Evolutionary conservation across 352 stramenopile species (phyloP).

Genomic region (Salisapilia sapeloensis): DNA sequence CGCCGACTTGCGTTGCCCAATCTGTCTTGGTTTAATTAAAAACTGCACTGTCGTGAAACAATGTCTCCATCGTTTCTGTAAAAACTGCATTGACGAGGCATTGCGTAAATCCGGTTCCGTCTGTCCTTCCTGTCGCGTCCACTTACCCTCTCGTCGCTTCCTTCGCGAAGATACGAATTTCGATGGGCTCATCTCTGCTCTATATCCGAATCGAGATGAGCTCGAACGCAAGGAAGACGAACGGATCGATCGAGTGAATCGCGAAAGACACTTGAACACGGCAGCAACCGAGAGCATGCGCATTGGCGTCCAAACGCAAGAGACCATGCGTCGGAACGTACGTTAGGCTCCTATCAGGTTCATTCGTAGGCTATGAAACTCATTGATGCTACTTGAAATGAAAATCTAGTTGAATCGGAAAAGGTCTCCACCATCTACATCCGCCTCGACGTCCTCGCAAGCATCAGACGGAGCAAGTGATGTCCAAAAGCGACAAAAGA

Average conservation of each 20-base stretch:
- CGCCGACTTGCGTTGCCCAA: slow-evolving; percentile 72
- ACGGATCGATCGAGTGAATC: slow-evolving; percentile 68
- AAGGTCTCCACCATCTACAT: no score
- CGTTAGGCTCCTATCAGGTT: no score
- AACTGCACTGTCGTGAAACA: slow-evolving; percentile 82
- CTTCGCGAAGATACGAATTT: slow-evolving; percentile 75
- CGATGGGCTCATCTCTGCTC: slow-evolving; percentile 68
- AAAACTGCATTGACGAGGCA: slow-evolving; percentile 80
- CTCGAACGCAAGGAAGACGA: slow-evolving; percentile 67
- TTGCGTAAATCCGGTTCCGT: slow-evolving; percentile 74
- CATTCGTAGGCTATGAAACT: no score
- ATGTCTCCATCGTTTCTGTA: slow-evolving; percentile 84
- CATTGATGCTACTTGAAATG: no score
- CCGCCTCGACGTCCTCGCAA: no score
- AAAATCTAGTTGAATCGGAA: no score
- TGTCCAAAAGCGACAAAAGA: no score
- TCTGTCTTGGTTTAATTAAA: slow-evolving; percentile 76
- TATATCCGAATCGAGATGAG: slow-evolving; percentile 71
- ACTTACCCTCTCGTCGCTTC: slow-evolving; percentile 77
- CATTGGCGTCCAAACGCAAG: slow-evolving; percentile 51
- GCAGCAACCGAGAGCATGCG: slow-evolving; percentile 55
- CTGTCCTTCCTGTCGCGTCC: slow-evolving; percentile 80
- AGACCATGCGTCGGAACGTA: slow-evolving; percentile 34
- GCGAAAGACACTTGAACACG: slow-evolving; percentile 69
- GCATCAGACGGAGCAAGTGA: no score